Conservation (phyloP, 495 filamentous ascomycete species). For the Penicillium paradoxum region DNA sequence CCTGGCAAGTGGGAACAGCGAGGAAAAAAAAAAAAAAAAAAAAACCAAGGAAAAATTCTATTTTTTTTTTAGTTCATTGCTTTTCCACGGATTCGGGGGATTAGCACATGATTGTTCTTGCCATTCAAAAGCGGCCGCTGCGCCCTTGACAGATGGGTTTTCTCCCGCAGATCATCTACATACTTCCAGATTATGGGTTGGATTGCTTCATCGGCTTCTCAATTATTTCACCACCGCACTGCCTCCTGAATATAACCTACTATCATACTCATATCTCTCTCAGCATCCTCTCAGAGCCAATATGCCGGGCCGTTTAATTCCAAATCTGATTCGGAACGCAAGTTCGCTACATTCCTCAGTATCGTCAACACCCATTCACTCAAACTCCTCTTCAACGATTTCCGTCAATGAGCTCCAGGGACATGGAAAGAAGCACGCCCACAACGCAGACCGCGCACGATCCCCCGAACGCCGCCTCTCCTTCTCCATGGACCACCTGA, state of each 20-base stretch:
- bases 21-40: not conserved
- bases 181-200: constrained; percentile 25
- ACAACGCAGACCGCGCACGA: constrained; percentile 28
- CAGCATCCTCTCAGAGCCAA: constrained; percentile 5
- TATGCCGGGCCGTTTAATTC: constrained; percentile 46
- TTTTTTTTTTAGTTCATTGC: constrained; percentile 2
- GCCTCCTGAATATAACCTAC: constrained; percentile 21
- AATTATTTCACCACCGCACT: constrained; percentile 27
- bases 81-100: constrained; percentile 27
- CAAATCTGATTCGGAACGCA: constrained; percentile 43
- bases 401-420: constrained; percentile 40
- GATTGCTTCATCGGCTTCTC: constrained; percentile 19
- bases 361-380: constrained; percentile 35
- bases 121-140: constrained; percentile 16
- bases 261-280: constrained; percentile 1
- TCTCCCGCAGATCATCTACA: not conserved
- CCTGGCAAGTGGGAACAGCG: constrained; percentile 2
- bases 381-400: constrained; percentile 38
- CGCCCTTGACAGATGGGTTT: not conserved
- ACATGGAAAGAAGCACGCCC: constrained; percentile 31
- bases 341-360: constrained; percentile 31
- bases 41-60: constrained; percentile 1
- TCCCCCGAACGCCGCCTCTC: constrained; percentile 44
- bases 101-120: constrained; percentile 22
- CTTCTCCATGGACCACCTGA: constrained; percentile 42